These are phyloP conservation scores for Fusarium cyanostomum DNA, from an alignment of 2,329 filamentous ascomycete genomes.

Conservation along the genomic window DNA sequence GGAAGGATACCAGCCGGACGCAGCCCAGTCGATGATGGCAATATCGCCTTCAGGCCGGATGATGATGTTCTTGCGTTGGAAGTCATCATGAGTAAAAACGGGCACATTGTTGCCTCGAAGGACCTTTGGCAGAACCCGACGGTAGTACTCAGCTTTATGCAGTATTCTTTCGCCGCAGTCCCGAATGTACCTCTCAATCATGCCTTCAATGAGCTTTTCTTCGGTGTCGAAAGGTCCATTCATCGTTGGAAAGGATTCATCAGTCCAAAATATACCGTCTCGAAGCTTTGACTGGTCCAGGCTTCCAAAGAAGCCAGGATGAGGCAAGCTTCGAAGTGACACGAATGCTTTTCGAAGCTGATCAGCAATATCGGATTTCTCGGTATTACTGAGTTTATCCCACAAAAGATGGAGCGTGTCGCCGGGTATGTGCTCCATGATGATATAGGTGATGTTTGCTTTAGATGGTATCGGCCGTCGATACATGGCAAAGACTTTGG, in stretches of 20 bases:
- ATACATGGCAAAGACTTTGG: constrained; percentile 22
- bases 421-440: constrained; percentile 20
- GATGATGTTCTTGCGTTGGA: constrained; percentile 25
- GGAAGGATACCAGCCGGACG: constrained; percentile 17
- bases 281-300: constrained; percentile 11
- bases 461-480: not conserved
- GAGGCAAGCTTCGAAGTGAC: constrained; percentile 7
- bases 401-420: constrained; percentile 17
- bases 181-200: constrained; percentile 1
- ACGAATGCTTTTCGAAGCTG: constrained; percentile 10
- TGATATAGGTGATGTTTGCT: constrained; percentile 16
- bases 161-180: not conserved
- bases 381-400: not conserved
- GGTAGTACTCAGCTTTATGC: constrained; percentile 1
- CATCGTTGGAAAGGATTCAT: constrained; percentile 3
- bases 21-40: constrained; percentile 22
- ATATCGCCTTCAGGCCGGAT: not conserved
- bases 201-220: not conserved
- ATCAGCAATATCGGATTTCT: not conserved
- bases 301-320: constrained; percentile 19
- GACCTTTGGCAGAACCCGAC: constrained; percentile 2
- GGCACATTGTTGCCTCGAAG: not conserved
- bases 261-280: constrained; percentile 17
- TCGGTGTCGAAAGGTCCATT: constrained; percentile 9
- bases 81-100: constrained; percentile 23